phyloP scores from a whole-genome alignment of 306 rosid genomes.

The Notholithocarpus densiflorus region DNA sequence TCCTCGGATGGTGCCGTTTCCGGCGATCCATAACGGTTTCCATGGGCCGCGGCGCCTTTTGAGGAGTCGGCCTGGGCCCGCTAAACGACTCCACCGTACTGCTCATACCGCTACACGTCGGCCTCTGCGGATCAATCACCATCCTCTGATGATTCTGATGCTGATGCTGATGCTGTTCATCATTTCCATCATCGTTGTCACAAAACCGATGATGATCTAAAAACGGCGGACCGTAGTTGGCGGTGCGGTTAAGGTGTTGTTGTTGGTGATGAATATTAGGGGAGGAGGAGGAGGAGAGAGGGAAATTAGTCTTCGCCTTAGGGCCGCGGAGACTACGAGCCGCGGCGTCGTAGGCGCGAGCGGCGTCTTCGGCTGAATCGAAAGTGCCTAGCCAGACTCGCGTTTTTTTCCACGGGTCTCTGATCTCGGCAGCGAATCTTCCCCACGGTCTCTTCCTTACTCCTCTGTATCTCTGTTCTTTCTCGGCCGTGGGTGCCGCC shows the following conservation, averaged over 20 bases:
- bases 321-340: constrained; percentile 74
- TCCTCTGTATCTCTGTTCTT: constrained; percentile 66
- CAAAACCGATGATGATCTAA: constrained; percentile 45
- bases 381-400: constrained; percentile 88
- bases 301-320: constrained; percentile 76
- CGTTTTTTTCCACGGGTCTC: constrained; percentile 81
- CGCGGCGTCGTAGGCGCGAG: constrained; percentile 75
- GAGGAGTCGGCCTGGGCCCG: constrained; percentile 52
- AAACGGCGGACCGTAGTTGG: constrained; percentile 3
- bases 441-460: constrained; percentile 92
- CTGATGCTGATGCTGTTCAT: background rate
- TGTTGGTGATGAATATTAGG: constrained; percentile 30
- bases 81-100: constrained; percentile 87
- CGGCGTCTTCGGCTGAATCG: constrained; percentile 83
- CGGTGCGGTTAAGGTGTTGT: background rate
- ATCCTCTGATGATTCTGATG: constrained; percentile 34
- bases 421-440: constrained; percentile 85
- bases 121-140: constrained; percentile 49
- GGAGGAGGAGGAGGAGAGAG: constrained; percentile 23
- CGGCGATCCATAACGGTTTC: constrained; percentile 4
- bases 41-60: background rate
- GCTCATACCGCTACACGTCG: constrained; percentile 79
- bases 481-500: background rate
- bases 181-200: constrained; percentile 6
- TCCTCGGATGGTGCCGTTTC: constrained; percentile 36